A percentile compares a stretch with the other conserved stretches of the same genome.
Evolutionary conservation across 1,284 basidiomycete genomes (phyloP).

Genomic region (Gymnopus androsaceus): DNA sequence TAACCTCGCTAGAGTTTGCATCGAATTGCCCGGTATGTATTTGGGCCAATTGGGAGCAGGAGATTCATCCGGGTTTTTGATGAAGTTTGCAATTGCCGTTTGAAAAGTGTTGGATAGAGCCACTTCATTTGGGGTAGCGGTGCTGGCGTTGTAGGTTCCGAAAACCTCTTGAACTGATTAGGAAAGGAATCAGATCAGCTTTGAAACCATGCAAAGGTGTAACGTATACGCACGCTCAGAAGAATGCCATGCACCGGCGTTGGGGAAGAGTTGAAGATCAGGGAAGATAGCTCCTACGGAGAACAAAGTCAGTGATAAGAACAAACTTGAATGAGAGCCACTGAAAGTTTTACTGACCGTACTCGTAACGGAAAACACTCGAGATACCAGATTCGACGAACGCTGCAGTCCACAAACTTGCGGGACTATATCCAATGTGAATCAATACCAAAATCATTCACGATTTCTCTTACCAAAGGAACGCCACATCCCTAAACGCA

Average conservation of each 20-base stretch:
- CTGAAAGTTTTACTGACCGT: too few relatives aligned
- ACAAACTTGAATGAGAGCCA: not conserved
- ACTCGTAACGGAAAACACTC: constrained; percentile 19
- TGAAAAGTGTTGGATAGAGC: constrained; percentile 21
- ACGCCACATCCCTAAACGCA: too few relatives aligned
- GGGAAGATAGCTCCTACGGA: constrained; percentile 20
- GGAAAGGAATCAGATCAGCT: not conserved
- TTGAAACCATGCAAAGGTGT: too few relatives aligned
- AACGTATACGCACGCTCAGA: constrained; percentile 19
- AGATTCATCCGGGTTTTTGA: constrained; percentile 19
- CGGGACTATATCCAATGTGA: constrained; percentile 18
- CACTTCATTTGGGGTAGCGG: constrained; percentile 15
- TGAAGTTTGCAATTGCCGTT: constrained; percentile 19
- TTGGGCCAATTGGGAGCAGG: constrained; percentile 21
- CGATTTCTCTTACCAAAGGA: too few relatives aligned
- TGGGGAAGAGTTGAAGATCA: constrained; percentile 19
- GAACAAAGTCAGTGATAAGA: too few relatives aligned
- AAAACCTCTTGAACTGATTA: too few relatives aligned
- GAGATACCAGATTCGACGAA: too few relatives aligned
- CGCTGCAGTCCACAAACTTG: constrained; percentile 19
- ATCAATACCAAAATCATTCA: too few relatives aligned
- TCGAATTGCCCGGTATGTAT: constrained; percentile 1
- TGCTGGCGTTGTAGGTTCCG: constrained; percentile 16
- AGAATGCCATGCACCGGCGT: constrained; percentile 19
- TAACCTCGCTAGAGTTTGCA: constrained; percentile 18